Conservation (phyloP, 305 asterid genomes). For the Fraxinus velutina region DNA sequence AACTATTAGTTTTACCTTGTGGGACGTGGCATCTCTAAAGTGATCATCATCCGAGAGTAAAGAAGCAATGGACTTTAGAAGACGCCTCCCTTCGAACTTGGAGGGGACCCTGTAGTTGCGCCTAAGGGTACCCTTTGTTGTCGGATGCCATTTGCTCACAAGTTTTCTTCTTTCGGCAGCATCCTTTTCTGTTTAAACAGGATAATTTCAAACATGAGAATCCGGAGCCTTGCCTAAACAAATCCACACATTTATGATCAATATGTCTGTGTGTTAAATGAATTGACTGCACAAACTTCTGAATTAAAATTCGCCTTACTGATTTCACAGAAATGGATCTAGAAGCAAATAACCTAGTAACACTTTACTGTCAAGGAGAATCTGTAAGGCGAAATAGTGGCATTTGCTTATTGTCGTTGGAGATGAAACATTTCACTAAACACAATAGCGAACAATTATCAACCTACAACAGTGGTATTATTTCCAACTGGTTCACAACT, state of each 20-base stretch:
- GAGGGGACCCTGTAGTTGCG: slow-evolving; percentile 84
- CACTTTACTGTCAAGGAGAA: neutral
- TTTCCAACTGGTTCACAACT: neutral
- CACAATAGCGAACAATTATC: neutral
- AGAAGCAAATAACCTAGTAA: neutral
- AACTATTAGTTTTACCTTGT: slow-evolving; percentile 54
- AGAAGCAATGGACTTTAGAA: slow-evolving; percentile 76
- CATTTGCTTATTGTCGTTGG: neutral
- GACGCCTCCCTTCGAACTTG: slow-evolving; percentile 74
- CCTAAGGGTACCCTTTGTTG: slow-evolving; percentile 87
- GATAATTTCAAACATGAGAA: slow-evolving; percentile 1
- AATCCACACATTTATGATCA: neutral
- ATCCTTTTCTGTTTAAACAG: slow-evolving; percentile 61
- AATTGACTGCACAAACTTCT: neutral
- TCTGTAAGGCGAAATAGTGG: neutral
- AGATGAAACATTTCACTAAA: neutral
- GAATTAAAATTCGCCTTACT: neutral
- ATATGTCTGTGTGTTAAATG: neutral
- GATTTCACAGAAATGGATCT: neutral
- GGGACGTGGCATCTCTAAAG: slow-evolving; percentile 93
- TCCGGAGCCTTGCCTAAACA: neutral
- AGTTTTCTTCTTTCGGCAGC: slow-evolving; percentile 76
- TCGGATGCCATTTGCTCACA: slow-evolving; percentile 96
- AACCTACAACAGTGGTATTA: neutral
- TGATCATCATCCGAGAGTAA: slow-evolving; percentile 88